Base-by-base conservation (phyloP, 495 filamentous ascomycete genomes). In the Daldinia vernicosa region DNA sequence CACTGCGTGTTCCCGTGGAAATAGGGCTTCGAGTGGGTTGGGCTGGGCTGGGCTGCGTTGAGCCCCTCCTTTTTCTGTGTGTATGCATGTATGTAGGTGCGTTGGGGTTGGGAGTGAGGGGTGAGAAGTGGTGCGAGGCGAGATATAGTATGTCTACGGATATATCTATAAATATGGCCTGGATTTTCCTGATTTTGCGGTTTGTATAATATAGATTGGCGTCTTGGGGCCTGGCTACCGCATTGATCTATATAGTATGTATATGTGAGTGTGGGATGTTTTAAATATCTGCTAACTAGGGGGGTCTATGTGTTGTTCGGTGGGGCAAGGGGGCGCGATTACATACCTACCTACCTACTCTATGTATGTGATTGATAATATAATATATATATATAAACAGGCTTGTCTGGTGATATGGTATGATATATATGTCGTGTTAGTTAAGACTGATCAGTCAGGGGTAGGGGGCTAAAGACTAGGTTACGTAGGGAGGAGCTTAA, bases 361-460 rank as follows among this genome's bases (percentile, higher is more conserved):
- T 17, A 45, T 22, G n/a, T 47, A 47, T 47, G 43, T 47, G 43
- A 47, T n/a, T n/a, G n/a, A n/a, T n/a, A n/a, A n/a, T n/a, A n/a
- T n/a, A n/a, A n/a, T n/a, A n/a, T n/a, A n/a, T n/a, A n/a, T n/a
- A n/a, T 47, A 47, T 47, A 47, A 17, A 17, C 43, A 47, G 43
- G 19, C 19, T 47, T 2, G 19, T 47, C 43, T 47, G 43, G 6
- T 47, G 33, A 35, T 33, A 33, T 33, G 32, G 4, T 27, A 27
- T 27, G 26, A 27, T 27, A 27, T 6, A 19, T 47, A 47, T 47
- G 19, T 47, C 43, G 43, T 24, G 43, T 47, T 33, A 55, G 43
- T 47, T 33, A 55, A 30, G 5, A 19, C 12, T 8, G 8, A 28
- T 17, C 28, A 28, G 28, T 33, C 32, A 3, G 9, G 9, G 9